Percentiles rank a stretch among this genome's conserved stretches.
Evolutionary conservation across 345 rosid genomes (phyloP).

Genomic region (Barbarea vulgaris): DNA sequence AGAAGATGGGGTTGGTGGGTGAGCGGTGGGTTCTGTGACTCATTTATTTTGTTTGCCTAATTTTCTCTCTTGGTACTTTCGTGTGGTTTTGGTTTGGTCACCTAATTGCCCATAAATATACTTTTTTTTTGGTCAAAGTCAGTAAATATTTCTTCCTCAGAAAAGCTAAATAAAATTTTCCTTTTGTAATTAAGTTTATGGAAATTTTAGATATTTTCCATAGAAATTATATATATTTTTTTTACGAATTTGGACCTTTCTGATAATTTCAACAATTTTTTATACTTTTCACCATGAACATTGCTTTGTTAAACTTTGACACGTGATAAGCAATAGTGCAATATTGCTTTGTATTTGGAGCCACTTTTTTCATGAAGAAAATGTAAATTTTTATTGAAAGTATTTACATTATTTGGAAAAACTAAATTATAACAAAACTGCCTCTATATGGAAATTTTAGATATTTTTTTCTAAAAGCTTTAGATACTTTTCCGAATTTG

Average conservation of each 20-base stretch:
- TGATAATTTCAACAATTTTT: neutral
- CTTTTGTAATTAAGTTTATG: neutral
- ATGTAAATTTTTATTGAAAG: neutral
- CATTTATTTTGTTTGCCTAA: conserved; percentile 42
- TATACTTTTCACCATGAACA: too few relatives aligned
- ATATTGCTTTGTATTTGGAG: neutral
- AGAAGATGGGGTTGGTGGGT: conserved; percentile 26
- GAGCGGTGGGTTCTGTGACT: conserved; percentile 29
- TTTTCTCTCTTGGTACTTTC: conserved; percentile 32
- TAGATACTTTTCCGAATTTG: neutral
- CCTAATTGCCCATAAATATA: conserved; percentile 25
- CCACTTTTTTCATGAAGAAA: too few relatives aligned
- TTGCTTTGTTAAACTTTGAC: neutral
- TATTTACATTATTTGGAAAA: neutral
- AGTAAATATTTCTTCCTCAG: neutral
- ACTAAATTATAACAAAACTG: neutral
- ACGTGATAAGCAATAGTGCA: neutral
- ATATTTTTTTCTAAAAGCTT: neutral
- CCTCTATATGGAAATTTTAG: neutral
- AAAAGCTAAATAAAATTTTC: neutral
- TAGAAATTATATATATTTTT: neutral
- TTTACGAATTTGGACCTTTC: neutral
- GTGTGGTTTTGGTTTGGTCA: conserved; percentile 30
- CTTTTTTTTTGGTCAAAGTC: neutral
- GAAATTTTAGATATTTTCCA: neutral